A percentile compares a stretch with the other conserved stretches of the same genome.
These are phyloP conservation scores for Didymosphaeria variabile DNA, from an alignment of 2,329 filamentous ascomycete genomes.

Conservation along the genomic window DNA sequence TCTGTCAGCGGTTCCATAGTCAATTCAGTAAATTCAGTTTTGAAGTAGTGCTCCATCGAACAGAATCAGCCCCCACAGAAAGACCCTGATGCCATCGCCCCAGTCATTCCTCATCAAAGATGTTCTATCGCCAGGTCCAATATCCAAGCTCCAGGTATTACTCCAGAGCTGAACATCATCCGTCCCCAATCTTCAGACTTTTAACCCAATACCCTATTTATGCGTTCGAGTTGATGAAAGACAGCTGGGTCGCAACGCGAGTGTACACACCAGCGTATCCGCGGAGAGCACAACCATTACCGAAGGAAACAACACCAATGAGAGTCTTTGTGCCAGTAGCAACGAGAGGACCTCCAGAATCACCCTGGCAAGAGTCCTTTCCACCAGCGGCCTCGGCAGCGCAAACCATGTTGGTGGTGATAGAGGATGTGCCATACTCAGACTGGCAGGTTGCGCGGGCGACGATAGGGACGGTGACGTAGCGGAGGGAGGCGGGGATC, in stretches of 20 bases:
- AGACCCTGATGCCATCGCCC: neutral
- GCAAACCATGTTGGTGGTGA: constrained; percentile 19
- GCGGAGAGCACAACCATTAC: constrained; percentile 15
- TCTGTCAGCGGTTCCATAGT: neutral
- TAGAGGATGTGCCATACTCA: constrained; percentile 6
- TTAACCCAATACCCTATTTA: neutral
- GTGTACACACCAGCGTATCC: constrained; percentile 18
- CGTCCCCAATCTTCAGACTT: no score
- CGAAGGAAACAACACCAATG: constrained; percentile 20
- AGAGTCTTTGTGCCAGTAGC: constrained; percentile 11
- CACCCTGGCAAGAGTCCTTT: constrained; percentile 22
- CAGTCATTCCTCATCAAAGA: neutral
- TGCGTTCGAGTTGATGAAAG: constrained; percentile 13
- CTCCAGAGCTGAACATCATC: neutral
- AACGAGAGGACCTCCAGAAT: constrained; percentile 18
- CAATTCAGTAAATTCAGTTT: neutral
- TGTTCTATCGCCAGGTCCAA: neutral
- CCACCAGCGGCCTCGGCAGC: constrained; percentile 17
- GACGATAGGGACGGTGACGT: constrained; percentile 17
- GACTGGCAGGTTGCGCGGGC: constrained; percentile 17
- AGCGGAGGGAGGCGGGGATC: constrained; percentile 9
- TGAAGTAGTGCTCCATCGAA: neutral
- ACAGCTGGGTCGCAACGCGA: constrained; percentile 4
- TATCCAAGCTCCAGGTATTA: neutral
- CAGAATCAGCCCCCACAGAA: neutral